Conservation (phyloP, 2,329 filamentous ascomycete genomes). For the Leptoxyphium fumago region DNA sequence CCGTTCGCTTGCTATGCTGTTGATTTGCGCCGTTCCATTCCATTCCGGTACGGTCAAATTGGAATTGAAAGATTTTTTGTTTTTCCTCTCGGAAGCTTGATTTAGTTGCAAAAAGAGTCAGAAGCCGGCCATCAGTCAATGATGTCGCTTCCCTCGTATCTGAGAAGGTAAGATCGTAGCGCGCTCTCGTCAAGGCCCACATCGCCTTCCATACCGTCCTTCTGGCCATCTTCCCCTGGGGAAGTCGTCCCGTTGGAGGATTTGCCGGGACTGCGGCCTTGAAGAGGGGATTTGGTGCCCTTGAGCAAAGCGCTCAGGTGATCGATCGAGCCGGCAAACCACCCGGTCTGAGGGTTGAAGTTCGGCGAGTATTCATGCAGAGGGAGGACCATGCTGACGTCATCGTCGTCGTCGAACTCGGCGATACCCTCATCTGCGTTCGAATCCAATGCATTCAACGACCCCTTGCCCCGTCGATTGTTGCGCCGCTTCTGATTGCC, state of each 20-base stretch:
- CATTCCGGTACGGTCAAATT: background rate
- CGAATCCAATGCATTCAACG: constrained; percentile 4
- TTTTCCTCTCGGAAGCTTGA: too few species aligned
- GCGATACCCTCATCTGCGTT: constrained; percentile 10
- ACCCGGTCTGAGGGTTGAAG: constrained; percentile 17
- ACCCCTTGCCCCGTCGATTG: constrained; percentile 6
- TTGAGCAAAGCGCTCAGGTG: constrained; percentile 6
- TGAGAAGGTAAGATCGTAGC: background rate
- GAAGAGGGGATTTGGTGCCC: background rate
- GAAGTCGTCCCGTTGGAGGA: background rate
- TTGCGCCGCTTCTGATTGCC: constrained; percentile 1
- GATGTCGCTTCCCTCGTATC: background rate
- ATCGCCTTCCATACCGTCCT: background rate
- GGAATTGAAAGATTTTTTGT: background rate
- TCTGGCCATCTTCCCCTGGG: background rate
- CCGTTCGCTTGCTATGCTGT: background rate
- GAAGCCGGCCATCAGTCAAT: background rate
- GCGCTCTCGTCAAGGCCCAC: background rate
- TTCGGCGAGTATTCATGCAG: constrained; percentile 5
- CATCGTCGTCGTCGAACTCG: constrained; percentile 2
- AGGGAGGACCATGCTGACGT: constrained; percentile 1
- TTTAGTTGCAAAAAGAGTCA: too few species aligned
- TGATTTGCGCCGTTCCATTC: background rate
- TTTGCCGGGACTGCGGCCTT: background rate
- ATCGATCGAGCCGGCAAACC: constrained; percentile 20